Evolutionary conservation across 108 stramenopile species (phyloP).

Genomic region (Discostella pseudostelligera): DNA sequence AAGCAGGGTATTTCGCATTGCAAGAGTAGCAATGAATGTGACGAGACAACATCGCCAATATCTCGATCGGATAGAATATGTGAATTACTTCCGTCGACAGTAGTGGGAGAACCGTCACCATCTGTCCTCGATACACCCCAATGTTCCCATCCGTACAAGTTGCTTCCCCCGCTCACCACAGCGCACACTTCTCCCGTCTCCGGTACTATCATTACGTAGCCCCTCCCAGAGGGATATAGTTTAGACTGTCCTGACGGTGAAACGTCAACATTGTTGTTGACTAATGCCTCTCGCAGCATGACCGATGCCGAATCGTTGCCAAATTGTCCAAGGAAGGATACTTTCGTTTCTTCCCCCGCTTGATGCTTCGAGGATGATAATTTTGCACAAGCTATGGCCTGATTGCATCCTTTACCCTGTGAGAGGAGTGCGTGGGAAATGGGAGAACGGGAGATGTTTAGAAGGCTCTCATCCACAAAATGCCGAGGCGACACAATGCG

Average conservation of each 20-base stretch:
- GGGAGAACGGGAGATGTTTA: too few species aligned
- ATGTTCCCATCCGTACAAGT: constrained; percentile 59
- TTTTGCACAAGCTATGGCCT: constrained; percentile 72
- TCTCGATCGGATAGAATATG: constrained; percentile 25
- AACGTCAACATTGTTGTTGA: constrained; percentile 47
- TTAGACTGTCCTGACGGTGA: constrained; percentile 33
- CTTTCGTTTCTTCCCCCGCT: constrained; percentile 8
- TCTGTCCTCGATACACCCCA: constrained; percentile 36
- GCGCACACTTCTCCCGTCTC: constrained; percentile 69
- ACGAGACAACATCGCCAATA: constrained; percentile 27
- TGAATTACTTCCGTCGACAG: not conserved
- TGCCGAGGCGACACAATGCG: constrained; percentile 20
- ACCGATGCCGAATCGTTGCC: constrained; percentile 61
- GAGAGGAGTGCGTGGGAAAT: too few species aligned
- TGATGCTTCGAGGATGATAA: constrained; percentile 17
- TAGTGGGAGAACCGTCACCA: not conserved
- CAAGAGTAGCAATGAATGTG: constrained; percentile 45
- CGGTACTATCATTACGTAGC: constrained; percentile 68
- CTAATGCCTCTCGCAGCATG: constrained; percentile 44
- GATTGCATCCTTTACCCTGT: constrained; percentile 80
- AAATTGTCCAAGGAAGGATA: constrained; percentile 69
- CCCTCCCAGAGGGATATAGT: constrained; percentile 62
- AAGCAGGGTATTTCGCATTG: constrained; percentile 79
- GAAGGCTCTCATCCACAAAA: constrained; percentile 26
- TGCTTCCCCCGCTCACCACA: constrained; percentile 76